phyloP scores from a whole-genome alignment of 2,329 filamentous ascomycete genomes.

The Davidsoniella neocaledoniae region DNA sequence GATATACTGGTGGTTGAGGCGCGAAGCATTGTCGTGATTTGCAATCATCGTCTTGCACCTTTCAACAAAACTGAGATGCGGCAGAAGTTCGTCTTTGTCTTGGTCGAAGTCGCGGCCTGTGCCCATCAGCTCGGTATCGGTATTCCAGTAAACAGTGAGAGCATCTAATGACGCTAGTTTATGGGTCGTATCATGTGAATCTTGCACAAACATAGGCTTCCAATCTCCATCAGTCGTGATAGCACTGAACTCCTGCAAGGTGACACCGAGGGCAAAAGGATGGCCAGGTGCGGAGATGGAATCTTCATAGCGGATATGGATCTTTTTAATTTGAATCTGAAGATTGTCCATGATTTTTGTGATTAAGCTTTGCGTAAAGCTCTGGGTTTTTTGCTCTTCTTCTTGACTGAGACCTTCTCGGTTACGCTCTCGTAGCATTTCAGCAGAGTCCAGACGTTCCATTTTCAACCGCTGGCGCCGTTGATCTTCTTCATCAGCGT shows the following conservation, averaged over 20 bases:
- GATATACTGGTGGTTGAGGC: conserved; percentile 67
- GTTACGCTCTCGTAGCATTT: conserved; percentile 80
- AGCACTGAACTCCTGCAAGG: conserved; percentile 89
- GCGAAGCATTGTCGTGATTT: conserved; percentile 19
- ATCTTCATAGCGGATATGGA: conserved; percentile 96
- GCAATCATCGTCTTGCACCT: conserved; percentile 62
- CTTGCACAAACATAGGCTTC: conserved; percentile 91
- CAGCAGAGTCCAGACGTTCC: conserved; percentile 93
- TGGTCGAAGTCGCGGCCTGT: conserved; percentile 51
- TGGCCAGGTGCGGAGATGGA: conserved; percentile 89
- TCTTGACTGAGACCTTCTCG: conserved; percentile 87
- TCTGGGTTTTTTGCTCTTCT: conserved; percentile 94
- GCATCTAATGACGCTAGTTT: conserved; percentile 86
- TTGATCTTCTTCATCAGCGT: conserved; percentile 79
- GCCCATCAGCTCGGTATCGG: conserved; percentile 70
- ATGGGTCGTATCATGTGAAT: conserved; percentile 66
- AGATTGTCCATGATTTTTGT: conserved; percentile 98
- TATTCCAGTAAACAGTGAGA: conserved; percentile 95
- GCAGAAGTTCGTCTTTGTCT: conserved; percentile 38
- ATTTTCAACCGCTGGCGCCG: conserved; percentile 88
- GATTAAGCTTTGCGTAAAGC: conserved; percentile 84
- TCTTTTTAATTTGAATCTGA: conserved; percentile 94
- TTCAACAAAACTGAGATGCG: conserved; percentile 60
- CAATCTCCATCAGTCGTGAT: conserved; percentile 90
- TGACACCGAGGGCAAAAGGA: conserved; percentile 83